Evolutionary conservation across 164 flowering plant species (phyloP).

Genomic region (Saururus chinensis): DNA sequence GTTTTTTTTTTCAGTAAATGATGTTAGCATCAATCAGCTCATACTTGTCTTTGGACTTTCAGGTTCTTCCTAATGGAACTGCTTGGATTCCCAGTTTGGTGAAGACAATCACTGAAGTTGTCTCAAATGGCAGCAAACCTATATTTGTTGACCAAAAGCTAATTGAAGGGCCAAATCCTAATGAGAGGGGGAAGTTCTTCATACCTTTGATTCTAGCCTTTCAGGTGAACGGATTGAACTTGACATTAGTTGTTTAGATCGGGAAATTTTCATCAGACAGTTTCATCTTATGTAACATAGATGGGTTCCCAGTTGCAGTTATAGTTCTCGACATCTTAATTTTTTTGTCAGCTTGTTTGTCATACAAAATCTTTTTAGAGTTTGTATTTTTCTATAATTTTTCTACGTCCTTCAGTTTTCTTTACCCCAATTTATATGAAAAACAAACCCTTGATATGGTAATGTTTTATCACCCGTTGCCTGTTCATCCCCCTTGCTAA

Average conservation of each 20-base stretch:
- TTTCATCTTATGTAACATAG: neutral
- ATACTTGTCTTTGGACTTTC: neutral
- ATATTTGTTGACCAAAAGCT: constrained; percentile 75
- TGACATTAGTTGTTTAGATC: neutral
- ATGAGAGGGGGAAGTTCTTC: constrained; percentile 52
- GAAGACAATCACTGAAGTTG: constrained; percentile 46
- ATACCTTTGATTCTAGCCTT: constrained; percentile 62
- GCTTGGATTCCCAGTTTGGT: constrained; percentile 83
- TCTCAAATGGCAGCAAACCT: constrained; percentile 53
- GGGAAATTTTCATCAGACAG: neutral
- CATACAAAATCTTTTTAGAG: too few species aligned
- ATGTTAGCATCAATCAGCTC: neutral
- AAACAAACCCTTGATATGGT: too few species aligned
- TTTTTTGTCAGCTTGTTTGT: too few species aligned
- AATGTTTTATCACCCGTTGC: neutral
- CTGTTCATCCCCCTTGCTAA: neutral
- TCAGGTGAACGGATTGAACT: constrained; percentile 38
- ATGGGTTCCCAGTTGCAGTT: too few species aligned
- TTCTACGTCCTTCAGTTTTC: too few species aligned
- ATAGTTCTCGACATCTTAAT: too few species aligned
- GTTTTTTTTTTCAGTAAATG: constrained; percentile 1
- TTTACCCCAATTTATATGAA: too few species aligned
- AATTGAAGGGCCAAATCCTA: constrained; percentile 86
- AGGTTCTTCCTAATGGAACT: constrained; percentile 86
- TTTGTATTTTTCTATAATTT: too few species aligned